Evolutionary conservation across 2,329 filamentous ascomycete genomes (phyloP).

Genomic region (Colletotrichum graminicola): DNA sequence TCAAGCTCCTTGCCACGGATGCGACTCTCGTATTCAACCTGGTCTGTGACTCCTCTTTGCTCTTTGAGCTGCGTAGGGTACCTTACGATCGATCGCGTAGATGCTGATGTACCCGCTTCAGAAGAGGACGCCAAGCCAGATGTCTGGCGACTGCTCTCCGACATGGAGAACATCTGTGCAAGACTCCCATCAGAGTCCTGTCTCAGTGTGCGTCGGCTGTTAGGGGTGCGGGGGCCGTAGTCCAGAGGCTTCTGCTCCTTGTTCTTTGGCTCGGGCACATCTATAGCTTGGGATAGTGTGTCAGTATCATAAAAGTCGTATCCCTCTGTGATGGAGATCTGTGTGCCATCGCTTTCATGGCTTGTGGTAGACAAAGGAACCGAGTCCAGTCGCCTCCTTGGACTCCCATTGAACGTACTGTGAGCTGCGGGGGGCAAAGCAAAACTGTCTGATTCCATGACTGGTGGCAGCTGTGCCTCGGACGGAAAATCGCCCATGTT

Average conservation of each 20-base stretch:
- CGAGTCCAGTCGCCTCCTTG: slow-evolving; percentile 63
- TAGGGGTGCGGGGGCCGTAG: slow-evolving; percentile 51
- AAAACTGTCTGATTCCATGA: slow-evolving; percentile 64
- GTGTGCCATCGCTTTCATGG: slow-evolving; percentile 61
- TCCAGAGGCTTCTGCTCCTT: slow-evolving; percentile 54
- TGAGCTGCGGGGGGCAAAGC: slow-evolving; percentile 62
- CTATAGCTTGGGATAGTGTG: slow-evolving; percentile 63
- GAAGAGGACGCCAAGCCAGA: slow-evolving; percentile 55
- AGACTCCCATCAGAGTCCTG: slow-evolving; percentile 72
- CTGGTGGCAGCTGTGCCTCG: slow-evolving; percentile 59
- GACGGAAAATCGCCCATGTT: slow-evolving; percentile 47
- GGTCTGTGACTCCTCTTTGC: slow-evolving; percentile 40
- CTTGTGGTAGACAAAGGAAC: slow-evolving; percentile 64
- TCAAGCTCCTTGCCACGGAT: slow-evolving; percentile 58
- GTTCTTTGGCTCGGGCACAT: slow-evolving; percentile 59
- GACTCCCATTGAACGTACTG: slow-evolving; percentile 51
- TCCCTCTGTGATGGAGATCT: slow-evolving; percentile 68
- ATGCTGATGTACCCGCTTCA: slow-evolving; percentile 43
- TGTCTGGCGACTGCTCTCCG: slow-evolving; percentile 60
- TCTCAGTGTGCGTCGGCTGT: slow-evolving; percentile 51
- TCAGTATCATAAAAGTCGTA: slow-evolving; percentile 76
- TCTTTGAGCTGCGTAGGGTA: slow-evolving; percentile 45
- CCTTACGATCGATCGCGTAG: slow-evolving; percentile 17
- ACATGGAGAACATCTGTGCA: slow-evolving; percentile 69
- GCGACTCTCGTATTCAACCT: slow-evolving; percentile 59